Evolutionary conservation across 768 basidiomycete genomes (phyloP).

Genomic region (Dentipellis sp.): DNA sequence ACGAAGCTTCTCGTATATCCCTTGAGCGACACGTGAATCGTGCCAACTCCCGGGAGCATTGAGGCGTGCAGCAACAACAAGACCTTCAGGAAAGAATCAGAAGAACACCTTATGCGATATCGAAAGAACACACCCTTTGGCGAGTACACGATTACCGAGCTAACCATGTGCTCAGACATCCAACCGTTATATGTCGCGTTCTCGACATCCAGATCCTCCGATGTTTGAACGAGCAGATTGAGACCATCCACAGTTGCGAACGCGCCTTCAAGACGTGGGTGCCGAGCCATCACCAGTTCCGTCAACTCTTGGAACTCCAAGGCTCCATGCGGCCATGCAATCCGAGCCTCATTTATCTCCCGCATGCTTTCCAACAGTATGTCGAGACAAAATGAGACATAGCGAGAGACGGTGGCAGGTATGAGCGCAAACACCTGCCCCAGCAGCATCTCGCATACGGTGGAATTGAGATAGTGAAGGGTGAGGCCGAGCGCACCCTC

Average conservation of each 20-base stretch:
- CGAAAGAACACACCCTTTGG: conserved; percentile 16
- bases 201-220: background rate
- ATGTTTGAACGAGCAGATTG: background rate
- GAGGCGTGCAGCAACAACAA: conserved; percentile 24
- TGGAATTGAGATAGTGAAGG: conserved; percentile 32
- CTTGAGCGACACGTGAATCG: conserved; percentile 31
- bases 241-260: conserved; percentile 1
- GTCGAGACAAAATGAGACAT: conserved; percentile 24
- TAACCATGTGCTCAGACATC: background rate
- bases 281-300: background rate
- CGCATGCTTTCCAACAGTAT: conserved; percentile 24
- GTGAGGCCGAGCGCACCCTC: conserved; percentile 32
- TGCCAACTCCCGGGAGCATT: conserved; percentile 44
- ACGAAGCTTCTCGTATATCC: conserved; percentile 28
- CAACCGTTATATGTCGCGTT: conserved; percentile 3
- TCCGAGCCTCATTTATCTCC: background rate
- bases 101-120: background rate
- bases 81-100: conserved; percentile 19
- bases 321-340: background rate
- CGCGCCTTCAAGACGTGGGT: background rate
- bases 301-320: background rate
- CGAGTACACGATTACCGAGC: conserved; percentile 1
- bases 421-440: conserved; percentile 35
- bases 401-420: conserved; percentile 26
- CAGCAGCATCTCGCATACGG: conserved; percentile 28